Percentiles rank a stretch among this genome's conserved stretches.
These are phyloP conservation scores for Parmelia sp. DNA, from an alignment of 495 filamentous ascomycete species.

Conservation along the genomic window DNA sequence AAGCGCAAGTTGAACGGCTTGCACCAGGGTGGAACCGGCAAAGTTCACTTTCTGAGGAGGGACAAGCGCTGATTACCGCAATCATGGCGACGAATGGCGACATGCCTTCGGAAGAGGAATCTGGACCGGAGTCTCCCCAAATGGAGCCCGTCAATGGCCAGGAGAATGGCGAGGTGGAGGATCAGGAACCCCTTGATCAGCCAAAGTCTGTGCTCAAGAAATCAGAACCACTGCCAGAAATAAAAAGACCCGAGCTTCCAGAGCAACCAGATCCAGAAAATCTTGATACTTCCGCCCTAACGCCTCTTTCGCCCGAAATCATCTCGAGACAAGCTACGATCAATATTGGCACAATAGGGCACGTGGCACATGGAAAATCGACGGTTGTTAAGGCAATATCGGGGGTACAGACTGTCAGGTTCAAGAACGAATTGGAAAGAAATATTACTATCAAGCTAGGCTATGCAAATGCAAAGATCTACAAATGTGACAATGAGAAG, in stretches of 20 bases:
- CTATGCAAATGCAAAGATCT: conserved; percentile 98
- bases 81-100: conserved; percentile 62
- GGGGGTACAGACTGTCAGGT: conserved; percentile 95
- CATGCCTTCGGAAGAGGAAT: conserved; percentile 52
- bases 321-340: conserved; percentile 96
- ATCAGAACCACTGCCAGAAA: conserved; percentile 39
- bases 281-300: conserved; percentile 70
- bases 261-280: conserved; percentile 84
- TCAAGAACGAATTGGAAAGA: conserved; percentile 98
- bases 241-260: conserved; percentile 59
- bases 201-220: conserved; percentile 67
- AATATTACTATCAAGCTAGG: conserved; percentile 99
- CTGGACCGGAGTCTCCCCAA: conserved; percentile 53
- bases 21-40: neutral
- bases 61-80: conserved; percentile 25
- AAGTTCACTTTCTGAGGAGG: neutral
- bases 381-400: conserved; percentile 99
- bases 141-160: conserved; percentile 48
- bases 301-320: conserved; percentile 87
- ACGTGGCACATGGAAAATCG: conserved; percentile 97
- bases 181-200: conserved; percentile 48
- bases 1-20: neutral
- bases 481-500: conserved; percentile 88
- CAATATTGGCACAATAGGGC: conserved; percentile 98
- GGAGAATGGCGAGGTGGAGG: conserved; percentile 46